These are phyloP conservation scores for Bisporella sp. DNA, from an alignment of 2,329 filamentous ascomycete genomes.

Conservation along the genomic window DNA sequence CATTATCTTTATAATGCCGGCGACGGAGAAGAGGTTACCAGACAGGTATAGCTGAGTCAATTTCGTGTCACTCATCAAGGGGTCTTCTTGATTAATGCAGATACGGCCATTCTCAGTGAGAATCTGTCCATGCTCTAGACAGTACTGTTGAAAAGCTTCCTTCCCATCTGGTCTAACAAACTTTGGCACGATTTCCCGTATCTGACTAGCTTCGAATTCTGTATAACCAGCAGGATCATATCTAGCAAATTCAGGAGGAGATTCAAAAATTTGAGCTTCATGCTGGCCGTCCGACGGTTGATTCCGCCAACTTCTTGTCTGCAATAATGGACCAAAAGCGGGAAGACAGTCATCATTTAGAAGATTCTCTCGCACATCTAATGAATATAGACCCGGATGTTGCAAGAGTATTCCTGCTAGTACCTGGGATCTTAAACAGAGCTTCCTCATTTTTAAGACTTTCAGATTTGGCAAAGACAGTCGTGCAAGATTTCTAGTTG, in stretches of 20 bases:
- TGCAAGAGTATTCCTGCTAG: not conserved
- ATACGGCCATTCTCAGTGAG: too few relatives aligned
- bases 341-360: not conserved
- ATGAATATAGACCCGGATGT: not conserved
- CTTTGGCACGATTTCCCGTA: too few relatives aligned
- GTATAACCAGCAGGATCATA: not conserved
- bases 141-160: not conserved
- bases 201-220: too few relatives aligned
- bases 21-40: slow-evolving; percentile 39
- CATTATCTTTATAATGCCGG: slow-evolving; percentile 38
- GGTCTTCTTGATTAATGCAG: too few relatives aligned
- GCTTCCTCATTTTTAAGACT: not conserved
- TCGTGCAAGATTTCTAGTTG: not conserved
- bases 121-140: not conserved
- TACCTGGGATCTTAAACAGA: not conserved
- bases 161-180: slow-evolving; percentile 6
- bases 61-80: slow-evolving; percentile 30
- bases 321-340: not conserved
- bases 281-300: not conserved
- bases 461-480: not conserved
- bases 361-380: not conserved
- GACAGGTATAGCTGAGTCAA: slow-evolving; percentile 51
- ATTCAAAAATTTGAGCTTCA: not conserved
- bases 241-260: not conserved
- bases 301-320: not conserved